Conservation (phyloP, 192 early-diverging fungal genomes). For the Backusella parvicylindrica region DNA sequence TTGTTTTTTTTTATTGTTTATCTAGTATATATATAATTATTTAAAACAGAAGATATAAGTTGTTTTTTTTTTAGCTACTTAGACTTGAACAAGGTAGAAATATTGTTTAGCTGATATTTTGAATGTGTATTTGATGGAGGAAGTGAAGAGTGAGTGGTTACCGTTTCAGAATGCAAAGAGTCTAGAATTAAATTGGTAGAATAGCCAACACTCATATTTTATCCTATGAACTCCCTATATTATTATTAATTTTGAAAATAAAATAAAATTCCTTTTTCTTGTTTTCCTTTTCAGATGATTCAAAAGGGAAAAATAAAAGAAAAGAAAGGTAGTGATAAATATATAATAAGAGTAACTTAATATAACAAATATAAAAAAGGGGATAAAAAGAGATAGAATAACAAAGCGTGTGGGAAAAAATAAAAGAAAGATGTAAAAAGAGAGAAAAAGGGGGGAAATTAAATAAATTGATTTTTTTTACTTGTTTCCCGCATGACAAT, state of each 20-base stretch:
- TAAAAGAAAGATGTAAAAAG: neutral
- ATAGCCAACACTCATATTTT: neutral
- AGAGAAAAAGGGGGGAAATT: neutral
- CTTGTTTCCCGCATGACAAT: neutral
- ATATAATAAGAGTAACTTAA: neutral
- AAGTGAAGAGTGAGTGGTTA: neutral
- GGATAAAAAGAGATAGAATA: neutral
- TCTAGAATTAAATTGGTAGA: neutral
- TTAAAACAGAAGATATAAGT: neutral
- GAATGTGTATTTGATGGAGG: neutral
- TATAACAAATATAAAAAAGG: neutral
- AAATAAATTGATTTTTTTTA: neutral
- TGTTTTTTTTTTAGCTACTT: neutral
- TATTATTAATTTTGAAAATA: neutral
- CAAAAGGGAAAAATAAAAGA: neutral
- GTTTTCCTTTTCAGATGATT: neutral
- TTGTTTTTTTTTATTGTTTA: no score
- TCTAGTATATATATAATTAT: neutral
- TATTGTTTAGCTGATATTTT: neutral
- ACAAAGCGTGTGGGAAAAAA: neutral
- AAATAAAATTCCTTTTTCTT: neutral
- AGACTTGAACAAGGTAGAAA: neutral
- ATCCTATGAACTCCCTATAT: neutral
- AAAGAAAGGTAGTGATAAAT: constrained; percentile 5
- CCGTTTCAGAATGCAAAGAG: neutral